Conservation (phyloP, 495 filamentous ascomycete genomes). For the Cryomyces antarcticus region DNA sequence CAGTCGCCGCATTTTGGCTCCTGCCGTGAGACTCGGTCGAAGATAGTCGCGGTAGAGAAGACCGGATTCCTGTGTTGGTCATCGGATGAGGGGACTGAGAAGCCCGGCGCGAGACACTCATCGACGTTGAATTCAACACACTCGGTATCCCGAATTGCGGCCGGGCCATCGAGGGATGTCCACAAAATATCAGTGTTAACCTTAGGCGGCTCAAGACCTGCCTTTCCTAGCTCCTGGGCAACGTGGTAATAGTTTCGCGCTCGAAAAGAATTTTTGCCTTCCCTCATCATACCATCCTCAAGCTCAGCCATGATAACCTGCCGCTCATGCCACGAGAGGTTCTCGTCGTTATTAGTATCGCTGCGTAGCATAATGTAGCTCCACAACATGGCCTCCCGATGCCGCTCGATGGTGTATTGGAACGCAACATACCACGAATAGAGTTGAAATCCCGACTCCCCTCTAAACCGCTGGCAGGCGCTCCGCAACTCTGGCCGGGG, state of each 20-base stretch:
- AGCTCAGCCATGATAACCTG: conserved; percentile 16
- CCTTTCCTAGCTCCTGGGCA: conserved; percentile 13
- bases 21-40: conserved; percentile 19
- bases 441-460: conserved; percentile 22
- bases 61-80: conserved; percentile 14
- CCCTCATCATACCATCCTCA: conserved; percentile 16
- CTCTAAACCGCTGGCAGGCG: conserved; percentile 22
- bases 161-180: conserved; percentile 24
- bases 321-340: conserved; percentile 20
- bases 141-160: conserved; percentile 20
- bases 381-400: conserved; percentile 23
- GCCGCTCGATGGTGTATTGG: conserved; percentile 25
- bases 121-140: conserved; percentile 21
- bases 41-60: conserved; percentile 19
- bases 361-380: conserved; percentile 22
- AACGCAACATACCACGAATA: conserved; percentile 24
- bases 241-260: conserved; percentile 21
- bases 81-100: conserved; percentile 18
- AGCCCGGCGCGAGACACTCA: conserved; percentile 22
- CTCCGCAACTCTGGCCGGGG: conserved; percentile 20
- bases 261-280: conserved; percentile 12
- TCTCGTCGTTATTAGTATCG: conserved; percentile 20
- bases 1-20: conserved; percentile 23
- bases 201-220: conserved; percentile 20
- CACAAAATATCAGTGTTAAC: conserved; percentile 23